Percentiles rank a stretch among this genome's conserved stretches.
Conservation (phyloP, 2,329 filamentous ascomycete genomes). For the Paecilomyces dactylethromorphus region DNA sequence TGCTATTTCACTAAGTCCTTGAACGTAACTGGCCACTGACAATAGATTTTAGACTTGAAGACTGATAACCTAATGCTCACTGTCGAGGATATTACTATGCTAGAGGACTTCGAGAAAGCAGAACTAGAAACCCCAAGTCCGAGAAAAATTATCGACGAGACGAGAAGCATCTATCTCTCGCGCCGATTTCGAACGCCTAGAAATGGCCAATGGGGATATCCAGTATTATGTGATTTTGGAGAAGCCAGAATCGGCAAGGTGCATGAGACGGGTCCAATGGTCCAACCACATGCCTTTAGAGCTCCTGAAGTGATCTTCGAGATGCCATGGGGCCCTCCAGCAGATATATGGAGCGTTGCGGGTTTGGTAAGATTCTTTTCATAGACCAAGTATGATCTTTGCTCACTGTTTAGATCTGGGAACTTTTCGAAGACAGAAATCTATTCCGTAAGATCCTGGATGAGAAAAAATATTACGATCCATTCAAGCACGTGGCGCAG, state of each 20-base stretch:
- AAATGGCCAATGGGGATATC: slow-evolving; percentile 15
- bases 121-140: slow-evolving; percentile 20
- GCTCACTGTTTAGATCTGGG: slow-evolving; percentile 36
- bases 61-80: slow-evolving; percentile 35
- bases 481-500: slow-evolving; percentile 18
- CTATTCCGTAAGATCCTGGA: slow-evolving; percentile 33
- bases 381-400: slow-evolving; percentile 3
- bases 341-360: slow-evolving; percentile 49
- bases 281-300: slow-evolving; percentile 34
- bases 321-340: slow-evolving; percentile 37
- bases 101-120: slow-evolving; percentile 20
- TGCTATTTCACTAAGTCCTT: background rate
- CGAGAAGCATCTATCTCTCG: slow-evolving; percentile 22
- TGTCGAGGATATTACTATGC: slow-evolving; percentile 20
- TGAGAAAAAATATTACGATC: slow-evolving; percentile 13
- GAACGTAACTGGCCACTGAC: slow-evolving; percentile 1
- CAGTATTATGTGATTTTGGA: slow-evolving; percentile 30
- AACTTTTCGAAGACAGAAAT: slow-evolving; percentile 40
- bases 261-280: slow-evolving; percentile 30
- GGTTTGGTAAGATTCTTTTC: slow-evolving; percentile 39
- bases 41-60: slow-evolving; percentile 28
- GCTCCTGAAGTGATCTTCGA: slow-evolving; percentile 41
- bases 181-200: slow-evolving; percentile 16
- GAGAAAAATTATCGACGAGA: slow-evolving; percentile 19
- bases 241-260: slow-evolving; percentile 24